Evolutionary conservation across 768 basidiomycete species (phyloP).

Genomic region (Cantharellus anzutake): DNA sequence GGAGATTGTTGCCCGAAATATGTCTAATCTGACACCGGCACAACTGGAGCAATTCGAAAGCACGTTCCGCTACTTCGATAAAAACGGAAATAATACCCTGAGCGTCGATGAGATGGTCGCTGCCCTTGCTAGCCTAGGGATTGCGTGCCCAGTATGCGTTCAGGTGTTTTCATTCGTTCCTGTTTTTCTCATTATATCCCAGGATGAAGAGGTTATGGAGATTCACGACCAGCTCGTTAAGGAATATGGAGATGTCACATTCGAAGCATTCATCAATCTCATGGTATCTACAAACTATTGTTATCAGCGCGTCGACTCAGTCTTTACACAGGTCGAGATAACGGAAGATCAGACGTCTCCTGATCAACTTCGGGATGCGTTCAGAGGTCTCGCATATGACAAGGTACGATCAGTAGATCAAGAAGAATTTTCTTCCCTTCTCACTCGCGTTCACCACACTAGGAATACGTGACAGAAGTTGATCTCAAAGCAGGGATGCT

Average conservation of each 20-base stretch:
- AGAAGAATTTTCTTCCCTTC: background rate
- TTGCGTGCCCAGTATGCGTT: slow-evolving; percentile 59
- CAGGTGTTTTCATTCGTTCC: background rate
- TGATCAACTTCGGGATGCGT: slow-evolving; percentile 82
- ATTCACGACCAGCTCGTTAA: slow-evolving; percentile 63
- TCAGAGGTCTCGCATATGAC: slow-evolving; percentile 76
- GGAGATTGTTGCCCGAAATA: slow-evolving; percentile 83
- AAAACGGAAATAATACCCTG: slow-evolving; percentile 79
- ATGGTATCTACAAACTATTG: slow-evolving; percentile 32
- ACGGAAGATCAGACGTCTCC: slow-evolving; percentile 89
- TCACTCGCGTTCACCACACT: slow-evolving; percentile 6
- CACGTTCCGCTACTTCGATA: slow-evolving; percentile 95
- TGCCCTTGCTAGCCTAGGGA: slow-evolving; percentile 83
- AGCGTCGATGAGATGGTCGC: slow-evolving; percentile 75
- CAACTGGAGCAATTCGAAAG: slow-evolving; percentile 93
- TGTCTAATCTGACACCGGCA: slow-evolving; percentile 88
- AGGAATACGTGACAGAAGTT: slow-evolving; percentile 87
- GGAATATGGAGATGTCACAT: slow-evolving; percentile 78
- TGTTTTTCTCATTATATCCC: background rate
- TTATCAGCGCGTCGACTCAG: background rate
- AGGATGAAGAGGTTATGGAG: slow-evolving; percentile 71
- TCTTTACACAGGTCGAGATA: slow-evolving; percentile 56
- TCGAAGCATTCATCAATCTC: slow-evolving; percentile 87
- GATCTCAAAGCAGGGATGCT: slow-evolving; percentile 75
- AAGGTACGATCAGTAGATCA: slow-evolving; percentile 35